Base-by-base conservation (phyloP, 169 alveolate genomes). In the Plasmodium inui region DNA sequence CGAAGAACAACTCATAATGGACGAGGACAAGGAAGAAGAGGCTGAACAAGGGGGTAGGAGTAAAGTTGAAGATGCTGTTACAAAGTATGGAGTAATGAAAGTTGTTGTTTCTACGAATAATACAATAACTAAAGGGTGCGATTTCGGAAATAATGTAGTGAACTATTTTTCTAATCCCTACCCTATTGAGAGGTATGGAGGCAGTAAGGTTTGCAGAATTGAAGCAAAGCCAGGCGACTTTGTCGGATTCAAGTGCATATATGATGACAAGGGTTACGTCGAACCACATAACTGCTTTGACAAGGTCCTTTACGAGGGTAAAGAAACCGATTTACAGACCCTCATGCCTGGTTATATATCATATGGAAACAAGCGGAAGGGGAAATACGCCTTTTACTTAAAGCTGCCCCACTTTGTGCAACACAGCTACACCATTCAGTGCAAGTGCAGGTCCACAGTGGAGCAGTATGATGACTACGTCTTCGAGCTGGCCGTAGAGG, bases 291-390 rank as follows among this genome's bases (percentile, higher is more conserved):
- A 83, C 30, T 83, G 91, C 46, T 83, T 83, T 83, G 91, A 83
- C 14, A 57, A 83, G 41, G 91, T 83, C 7, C 2, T 32, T n/a
- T 34, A 83, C 46, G 55, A 83, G 22, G 26, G 61, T 32, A 53
- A 50, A 0, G 67, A 30, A 46, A 86, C 22, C 10, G 79, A 78
- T 50, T 86, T 86, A 30, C 79, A 76, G 44, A 76, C 84, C 14
- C 19, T 86, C 39, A 76, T 86, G 55, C 93, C 93, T 55, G 93
- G 93, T 7, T 86, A 86, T 55, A 53, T 17, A 70, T 86, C 93
- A 1, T 76, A 74, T 76, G 67, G 37, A 46, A 86, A 55, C 67
- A 74, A 34, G 26, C 34, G 19, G 12, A 19, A 41, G 17, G 50
- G 57, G 7, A 28, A 32, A 12, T 74, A 74, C 44, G 86, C 93